These are phyloP conservation scores for Camellia sinensis DNA, from an alignment of 148 eudicot genomes.

Conservation along the genomic window DNA sequence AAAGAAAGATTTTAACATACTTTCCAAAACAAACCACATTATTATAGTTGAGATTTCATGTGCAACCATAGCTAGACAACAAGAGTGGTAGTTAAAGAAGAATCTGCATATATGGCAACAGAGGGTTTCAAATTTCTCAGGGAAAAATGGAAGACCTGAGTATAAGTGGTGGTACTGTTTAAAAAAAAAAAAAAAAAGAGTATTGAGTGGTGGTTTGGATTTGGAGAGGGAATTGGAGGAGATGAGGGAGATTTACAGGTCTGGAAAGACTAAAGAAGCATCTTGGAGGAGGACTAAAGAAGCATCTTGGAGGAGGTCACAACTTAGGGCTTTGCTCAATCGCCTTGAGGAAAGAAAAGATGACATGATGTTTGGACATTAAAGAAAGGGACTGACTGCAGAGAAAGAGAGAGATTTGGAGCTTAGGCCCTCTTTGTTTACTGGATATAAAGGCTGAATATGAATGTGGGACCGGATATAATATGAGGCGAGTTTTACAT, in stretches of 20 bases:
- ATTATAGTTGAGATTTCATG: neutral
- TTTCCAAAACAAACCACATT: too few species aligned
- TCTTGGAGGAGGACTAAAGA: conserved; percentile 18
- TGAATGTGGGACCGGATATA: too few species aligned
- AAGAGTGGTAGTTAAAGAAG: neutral
- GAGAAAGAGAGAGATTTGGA: too few species aligned
- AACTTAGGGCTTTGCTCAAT: conserved; percentile 39
- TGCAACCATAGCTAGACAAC: neutral
- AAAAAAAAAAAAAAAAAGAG: too few species aligned
- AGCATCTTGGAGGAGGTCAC: conserved; percentile 58
- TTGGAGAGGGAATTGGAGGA: conserved; percentile 43
- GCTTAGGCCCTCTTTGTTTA: too few species aligned
- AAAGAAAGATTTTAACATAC: too few species aligned
- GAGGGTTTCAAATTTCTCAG: too few species aligned
- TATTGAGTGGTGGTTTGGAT: neutral
- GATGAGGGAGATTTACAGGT: conserved; percentile 45
- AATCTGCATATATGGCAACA: too few species aligned
- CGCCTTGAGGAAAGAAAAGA: conserved; percentile 46
- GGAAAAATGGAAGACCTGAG: neutral
- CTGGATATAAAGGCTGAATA: too few species aligned
- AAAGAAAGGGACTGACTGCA: too few species aligned
- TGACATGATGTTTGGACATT: conserved; percentile 20
- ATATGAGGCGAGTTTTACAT: too few species aligned
- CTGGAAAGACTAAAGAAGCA: conserved; percentile 41
- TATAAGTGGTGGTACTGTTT: too few species aligned